These are phyloP conservation scores for Globisporangium heterothallicum DNA, from an alignment of 352 stramenopile species.

Conservation along the genomic window DNA sequence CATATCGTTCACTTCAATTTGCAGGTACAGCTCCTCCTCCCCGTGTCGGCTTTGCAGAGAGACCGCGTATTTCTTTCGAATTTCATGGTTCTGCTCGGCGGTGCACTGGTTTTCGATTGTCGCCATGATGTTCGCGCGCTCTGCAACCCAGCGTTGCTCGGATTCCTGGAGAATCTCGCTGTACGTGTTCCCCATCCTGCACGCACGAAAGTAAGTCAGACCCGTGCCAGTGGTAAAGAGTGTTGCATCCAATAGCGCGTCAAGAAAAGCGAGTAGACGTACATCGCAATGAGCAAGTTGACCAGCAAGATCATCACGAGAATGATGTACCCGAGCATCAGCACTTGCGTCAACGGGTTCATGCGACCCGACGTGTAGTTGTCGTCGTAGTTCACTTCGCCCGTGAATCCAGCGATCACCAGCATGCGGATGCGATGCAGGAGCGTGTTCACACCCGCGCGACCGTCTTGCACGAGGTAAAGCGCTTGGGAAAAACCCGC, in stretches of 20 bases:
- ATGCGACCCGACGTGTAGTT: constrained; percentile 41
- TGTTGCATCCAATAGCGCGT: too few relatives aligned
- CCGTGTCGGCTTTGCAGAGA: constrained; percentile 26
- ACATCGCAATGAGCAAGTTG: constrained; percentile 66
- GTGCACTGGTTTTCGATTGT: constrained; percentile 49
- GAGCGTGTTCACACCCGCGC: constrained; percentile 20
- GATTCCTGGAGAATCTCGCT: constrained; percentile 48
- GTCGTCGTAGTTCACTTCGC: constrained; percentile 58
- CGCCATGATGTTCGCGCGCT: constrained; percentile 62
- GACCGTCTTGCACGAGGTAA: constrained; percentile 48
- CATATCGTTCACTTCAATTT: constrained; percentile 44
- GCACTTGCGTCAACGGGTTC: constrained; percentile 37
- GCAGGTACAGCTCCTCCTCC: constrained; percentile 36
- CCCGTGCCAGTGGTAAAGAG: too few relatives aligned
- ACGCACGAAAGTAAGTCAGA: too few relatives aligned
- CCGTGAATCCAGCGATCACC: constrained; percentile 49
- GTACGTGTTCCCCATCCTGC: constrained; percentile 68
- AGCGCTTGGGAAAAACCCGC: constrained; percentile 47
- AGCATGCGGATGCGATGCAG: constrained; percentile 46
- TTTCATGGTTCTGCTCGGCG: constrained; percentile 23
- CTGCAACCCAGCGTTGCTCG: constrained; percentile 56
- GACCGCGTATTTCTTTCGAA: constrained; percentile 37
- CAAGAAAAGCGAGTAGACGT: constrained; percentile 6
- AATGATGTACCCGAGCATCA: constrained; percentile 58
- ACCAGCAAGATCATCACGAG: constrained; percentile 64